These are phyloP conservation scores for Xerocomellus chrysenteron DNA, from an alignment of 768 basidiomycete genomes.

Conservation along the genomic window DNA sequence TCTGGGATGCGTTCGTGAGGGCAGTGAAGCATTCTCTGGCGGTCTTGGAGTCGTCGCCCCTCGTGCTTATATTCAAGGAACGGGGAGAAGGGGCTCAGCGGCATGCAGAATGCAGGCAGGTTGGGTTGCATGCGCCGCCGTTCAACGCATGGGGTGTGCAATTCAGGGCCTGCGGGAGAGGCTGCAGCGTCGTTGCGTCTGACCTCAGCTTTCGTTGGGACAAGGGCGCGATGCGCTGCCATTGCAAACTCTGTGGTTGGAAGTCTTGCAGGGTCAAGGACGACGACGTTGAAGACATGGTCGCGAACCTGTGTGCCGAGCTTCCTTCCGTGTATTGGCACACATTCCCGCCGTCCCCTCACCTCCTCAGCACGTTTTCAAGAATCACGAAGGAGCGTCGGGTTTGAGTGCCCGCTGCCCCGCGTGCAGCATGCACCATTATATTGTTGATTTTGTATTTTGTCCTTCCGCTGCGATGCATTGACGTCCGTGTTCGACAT, in stretches of 20 bases:
- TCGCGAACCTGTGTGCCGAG: neutral
- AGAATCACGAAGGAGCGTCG: too few relatives aligned
- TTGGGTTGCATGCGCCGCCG: neutral
- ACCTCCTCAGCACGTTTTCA: neutral
- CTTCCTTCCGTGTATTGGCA: neutral
- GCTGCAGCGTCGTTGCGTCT: neutral
- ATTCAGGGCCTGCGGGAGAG: neutral
- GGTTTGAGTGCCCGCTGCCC: too few relatives aligned
- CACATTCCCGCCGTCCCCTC: neutral
- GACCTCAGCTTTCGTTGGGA: neutral
- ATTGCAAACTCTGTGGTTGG: neutral
- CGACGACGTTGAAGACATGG: neutral
- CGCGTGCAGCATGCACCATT: too few relatives aligned
- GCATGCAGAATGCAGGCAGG: neutral
- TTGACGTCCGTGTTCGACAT: too few relatives aligned
- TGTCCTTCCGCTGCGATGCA: too few relatives aligned
- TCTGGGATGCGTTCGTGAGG: neutral
- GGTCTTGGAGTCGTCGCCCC: neutral
- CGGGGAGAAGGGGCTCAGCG: neutral
- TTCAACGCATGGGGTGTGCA: neutral
- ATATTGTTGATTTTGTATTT: too few relatives aligned
- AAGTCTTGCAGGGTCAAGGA: neutral
- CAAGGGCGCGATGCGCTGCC: neutral
- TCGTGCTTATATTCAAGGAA: neutral
- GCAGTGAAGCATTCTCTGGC: neutral